phyloP scores from a whole-genome alignment of 768 basidiomycete genomes.

The Clitopilus hobsonii region DNA sequence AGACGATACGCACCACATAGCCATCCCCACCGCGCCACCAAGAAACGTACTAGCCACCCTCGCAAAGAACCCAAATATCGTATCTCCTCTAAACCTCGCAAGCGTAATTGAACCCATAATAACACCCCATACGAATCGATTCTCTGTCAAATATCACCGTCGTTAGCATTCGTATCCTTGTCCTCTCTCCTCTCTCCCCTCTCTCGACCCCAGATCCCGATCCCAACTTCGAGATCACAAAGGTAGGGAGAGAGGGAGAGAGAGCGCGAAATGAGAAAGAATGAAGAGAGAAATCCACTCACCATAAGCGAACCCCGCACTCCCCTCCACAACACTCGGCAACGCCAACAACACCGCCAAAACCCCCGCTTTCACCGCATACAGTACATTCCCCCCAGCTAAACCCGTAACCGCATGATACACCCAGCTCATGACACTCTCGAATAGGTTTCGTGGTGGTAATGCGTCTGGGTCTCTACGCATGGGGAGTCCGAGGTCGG shows the following conservation, averaged over 20 bases:
- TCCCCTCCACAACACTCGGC: conserved; percentile 51
- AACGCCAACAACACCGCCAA: conserved; percentile 63
- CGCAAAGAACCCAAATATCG: conserved; percentile 57
- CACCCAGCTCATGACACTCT: conserved; percentile 41
- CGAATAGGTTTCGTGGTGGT: conserved; percentile 59
- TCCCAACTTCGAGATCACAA: no score
- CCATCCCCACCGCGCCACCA: conserved; percentile 58
- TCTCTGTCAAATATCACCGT: conserved; percentile 34
- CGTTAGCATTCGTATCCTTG: neutral
- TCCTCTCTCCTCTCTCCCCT: neutral
- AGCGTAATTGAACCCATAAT: conserved; percentile 75
- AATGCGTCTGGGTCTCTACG: conserved; percentile 71
- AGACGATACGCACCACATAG: conserved; percentile 52
- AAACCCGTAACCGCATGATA: conserved; percentile 37
- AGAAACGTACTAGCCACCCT: conserved; percentile 62
- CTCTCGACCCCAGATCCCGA: neutral
- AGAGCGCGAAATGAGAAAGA: no score
- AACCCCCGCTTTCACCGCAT: conserved; percentile 66
- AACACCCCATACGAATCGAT: conserved; percentile 68
- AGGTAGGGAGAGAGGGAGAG: no score
- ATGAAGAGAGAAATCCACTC: conserved; percentile 17
- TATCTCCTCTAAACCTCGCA: conserved; percentile 72
- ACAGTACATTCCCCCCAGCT: conserved; percentile 57
- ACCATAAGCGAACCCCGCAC: conserved; percentile 58
- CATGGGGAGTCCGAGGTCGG: conserved; percentile 53